phyloP scores from a whole-genome alignment of 2,329 filamentous ascomycete genomes.

The Stachybotrys chartarum region DNA sequence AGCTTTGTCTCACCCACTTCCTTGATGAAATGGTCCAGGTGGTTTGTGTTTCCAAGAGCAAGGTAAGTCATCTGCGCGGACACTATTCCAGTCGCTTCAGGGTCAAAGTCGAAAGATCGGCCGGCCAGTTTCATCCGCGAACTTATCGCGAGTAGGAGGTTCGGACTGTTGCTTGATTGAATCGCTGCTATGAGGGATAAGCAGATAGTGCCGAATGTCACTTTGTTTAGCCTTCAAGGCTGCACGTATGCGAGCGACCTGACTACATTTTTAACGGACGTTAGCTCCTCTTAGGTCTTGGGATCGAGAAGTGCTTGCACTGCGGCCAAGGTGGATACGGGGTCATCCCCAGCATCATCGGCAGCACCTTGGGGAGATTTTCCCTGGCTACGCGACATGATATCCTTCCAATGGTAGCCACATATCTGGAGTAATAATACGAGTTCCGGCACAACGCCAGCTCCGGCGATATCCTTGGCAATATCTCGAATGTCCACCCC shows the following conservation, averaged over 20 bases:
- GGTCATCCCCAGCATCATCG: conserved; percentile 10
- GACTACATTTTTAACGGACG: conserved; percentile 5
- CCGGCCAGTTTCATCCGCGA: conserved; percentile 5
- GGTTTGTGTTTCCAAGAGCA: conserved; percentile 2
- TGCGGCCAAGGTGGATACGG: conserved; percentile 6
- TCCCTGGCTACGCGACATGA: neutral
- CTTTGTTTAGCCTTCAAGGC: conserved; percentile 1
- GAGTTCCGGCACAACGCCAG: conserved; percentile 1
- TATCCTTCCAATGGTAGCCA: conserved; percentile 4
- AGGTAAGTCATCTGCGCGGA: neutral
- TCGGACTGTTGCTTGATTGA: neutral
- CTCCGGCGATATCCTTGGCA: conserved; percentile 4
- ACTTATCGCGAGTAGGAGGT: conserved; percentile 3
- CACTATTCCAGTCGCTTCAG: neutral
- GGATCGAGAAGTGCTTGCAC: conserved; percentile 1
- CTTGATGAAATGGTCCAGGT: conserved; percentile 1
- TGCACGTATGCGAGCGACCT: neutral
- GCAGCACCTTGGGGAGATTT: neutral
- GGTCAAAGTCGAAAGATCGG: conserved; percentile 3
- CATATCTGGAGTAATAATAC: neutral
- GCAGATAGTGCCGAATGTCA: neutral
- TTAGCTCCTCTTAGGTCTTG: conserved; percentile 4
- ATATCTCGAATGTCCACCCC: conserved; percentile 9
- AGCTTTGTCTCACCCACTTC: conserved; percentile 1
- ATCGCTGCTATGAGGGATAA: conserved; percentile 4